These are phyloP conservation scores for Flueggea neowawraea DNA, from an alignment of 441 rosid genomes.

Conservation along the genomic window DNA sequence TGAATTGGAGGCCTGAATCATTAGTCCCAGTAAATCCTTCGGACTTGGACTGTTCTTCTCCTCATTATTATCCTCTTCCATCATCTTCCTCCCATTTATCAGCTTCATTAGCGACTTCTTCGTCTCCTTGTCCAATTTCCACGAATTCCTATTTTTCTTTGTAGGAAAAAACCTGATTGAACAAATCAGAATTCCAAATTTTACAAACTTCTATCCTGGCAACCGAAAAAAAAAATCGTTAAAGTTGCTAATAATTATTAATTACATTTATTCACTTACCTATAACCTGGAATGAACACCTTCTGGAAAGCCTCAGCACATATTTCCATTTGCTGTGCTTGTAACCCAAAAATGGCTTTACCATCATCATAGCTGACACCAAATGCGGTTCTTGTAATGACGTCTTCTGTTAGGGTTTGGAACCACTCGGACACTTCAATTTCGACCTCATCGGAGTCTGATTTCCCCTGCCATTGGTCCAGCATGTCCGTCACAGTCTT, in stretches of 20 bases:
- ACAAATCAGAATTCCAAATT: background rate
- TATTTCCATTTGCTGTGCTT: conserved; percentile 74
- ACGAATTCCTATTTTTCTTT: conserved; percentile 59
- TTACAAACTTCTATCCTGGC: too few relatives aligned
- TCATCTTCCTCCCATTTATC: conserved; percentile 40
- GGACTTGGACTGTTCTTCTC: conserved; percentile 19
- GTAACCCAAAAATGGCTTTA: conserved; percentile 65
- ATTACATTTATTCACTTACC: conserved; percentile 27
- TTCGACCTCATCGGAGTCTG: conserved; percentile 50
- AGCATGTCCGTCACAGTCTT: conserved; percentile 70
- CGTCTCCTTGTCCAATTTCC: conserved; percentile 77
- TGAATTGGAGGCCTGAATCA: conserved; percentile 67
- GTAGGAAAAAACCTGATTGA: conserved; percentile 63
- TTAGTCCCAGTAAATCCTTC: conserved; percentile 78
- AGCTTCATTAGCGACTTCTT: conserved; percentile 59
- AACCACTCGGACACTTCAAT: conserved; percentile 86
- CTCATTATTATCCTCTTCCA: background rate
- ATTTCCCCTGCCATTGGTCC: conserved; percentile 56
- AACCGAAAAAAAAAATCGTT: too few relatives aligned
- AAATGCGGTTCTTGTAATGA: conserved; percentile 73
- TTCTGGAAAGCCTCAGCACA: conserved; percentile 82
- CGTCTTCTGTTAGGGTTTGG: conserved; percentile 79
- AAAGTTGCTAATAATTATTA: background rate
- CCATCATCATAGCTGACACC: conserved; percentile 90
- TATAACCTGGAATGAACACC: conserved; percentile 84